Percentiles rank a stretch among this genome's conserved stretches.
Conservation (phyloP, 1,139 yeast genomes). For the Yamadazyma triangularis region DNA sequence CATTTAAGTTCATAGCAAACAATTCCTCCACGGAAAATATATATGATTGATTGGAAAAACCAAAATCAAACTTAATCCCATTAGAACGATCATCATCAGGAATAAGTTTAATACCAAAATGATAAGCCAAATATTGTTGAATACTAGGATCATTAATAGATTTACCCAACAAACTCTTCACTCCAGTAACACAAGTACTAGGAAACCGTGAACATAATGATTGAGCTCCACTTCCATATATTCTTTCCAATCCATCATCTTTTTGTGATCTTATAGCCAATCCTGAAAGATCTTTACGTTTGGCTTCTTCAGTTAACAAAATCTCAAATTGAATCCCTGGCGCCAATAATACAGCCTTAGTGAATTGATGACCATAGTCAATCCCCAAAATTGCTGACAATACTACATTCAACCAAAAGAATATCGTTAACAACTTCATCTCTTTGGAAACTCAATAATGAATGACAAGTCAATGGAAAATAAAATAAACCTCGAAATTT, state of each 20-base stretch:
- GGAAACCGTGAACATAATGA: slow-evolving; percentile 75
- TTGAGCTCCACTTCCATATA: slow-evolving; percentile 74
- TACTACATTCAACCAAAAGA: slow-evolving; percentile 14
- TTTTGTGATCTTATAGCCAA: slow-evolving; percentile 51
- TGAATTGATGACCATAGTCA: slow-evolving; percentile 85
- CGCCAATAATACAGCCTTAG: slow-evolving; percentile 85
- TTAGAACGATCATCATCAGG: slow-evolving; percentile 36
- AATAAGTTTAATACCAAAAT: slow-evolving; percentile 58
- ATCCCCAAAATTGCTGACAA: slow-evolving; percentile 73
- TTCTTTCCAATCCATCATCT: slow-evolving; percentile 55
- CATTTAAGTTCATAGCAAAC: slow-evolving; percentile 75
- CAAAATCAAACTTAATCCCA: slow-evolving; percentile 54
- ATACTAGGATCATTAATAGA: slow-evolving; percentile 45
- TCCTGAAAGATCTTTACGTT: slow-evolving; percentile 83
- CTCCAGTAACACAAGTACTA: slow-evolving; percentile 56
- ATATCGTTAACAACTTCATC: slow-evolving; percentile 1
- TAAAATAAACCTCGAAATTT: no score
- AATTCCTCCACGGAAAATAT: slow-evolving; percentile 63
- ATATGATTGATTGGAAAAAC: slow-evolving; percentile 38
- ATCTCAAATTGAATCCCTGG: slow-evolving; percentile 89
- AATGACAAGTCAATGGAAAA: no score
- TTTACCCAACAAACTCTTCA: slow-evolving; percentile 71
- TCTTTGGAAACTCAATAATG: no score
- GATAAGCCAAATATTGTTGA: slow-evolving; percentile 42
- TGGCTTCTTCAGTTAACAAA: slow-evolving; percentile 83